Conservation (phyloP, 176 grass and related monocot genomes). For the Oryza brachyantha region DNA sequence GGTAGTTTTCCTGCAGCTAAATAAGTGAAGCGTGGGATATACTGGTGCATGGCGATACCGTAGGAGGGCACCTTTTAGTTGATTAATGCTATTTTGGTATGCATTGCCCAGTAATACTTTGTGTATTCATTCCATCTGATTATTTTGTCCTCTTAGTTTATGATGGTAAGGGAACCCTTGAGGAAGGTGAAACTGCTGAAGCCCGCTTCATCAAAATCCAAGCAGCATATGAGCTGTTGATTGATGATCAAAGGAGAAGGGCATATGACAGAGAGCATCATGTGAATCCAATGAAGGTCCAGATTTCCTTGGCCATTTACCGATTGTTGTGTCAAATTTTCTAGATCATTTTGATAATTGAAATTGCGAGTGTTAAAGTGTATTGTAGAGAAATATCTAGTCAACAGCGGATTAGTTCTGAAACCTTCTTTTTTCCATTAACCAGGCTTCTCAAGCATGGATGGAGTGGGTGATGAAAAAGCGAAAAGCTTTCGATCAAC, state of each 20-base stretch:
- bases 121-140: constrained; percentile 36
- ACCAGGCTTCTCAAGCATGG: constrained; percentile 74
- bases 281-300: constrained; percentile 96
- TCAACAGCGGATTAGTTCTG: background rate
- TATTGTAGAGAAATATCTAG: background rate
- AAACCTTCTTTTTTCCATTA: constrained; percentile 18
- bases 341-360: background rate
- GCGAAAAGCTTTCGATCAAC: constrained; percentile 85
- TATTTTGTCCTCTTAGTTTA: constrained; percentile 57
- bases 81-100: constrained; percentile 17
- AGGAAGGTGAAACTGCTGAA: constrained; percentile 92
- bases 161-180: constrained; percentile 86
- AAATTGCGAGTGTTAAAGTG: background rate
- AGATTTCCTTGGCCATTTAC: constrained; percentile 3
- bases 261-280: constrained; percentile 79
- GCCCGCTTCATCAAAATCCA: constrained; percentile 99
- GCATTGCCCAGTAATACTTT: background rate
- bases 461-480: constrained; percentile 96
- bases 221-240: constrained; percentile 95
- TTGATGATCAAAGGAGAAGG: constrained; percentile 74
- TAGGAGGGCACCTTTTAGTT: background rate
- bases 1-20: background rate
- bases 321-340: background rate
- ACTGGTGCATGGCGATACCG: background rate
- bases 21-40: background rate